These are phyloP conservation scores for Tritrichomonas foetus DNA, from an alignment of 208 protist species.

Conservation along the genomic window DNA sequence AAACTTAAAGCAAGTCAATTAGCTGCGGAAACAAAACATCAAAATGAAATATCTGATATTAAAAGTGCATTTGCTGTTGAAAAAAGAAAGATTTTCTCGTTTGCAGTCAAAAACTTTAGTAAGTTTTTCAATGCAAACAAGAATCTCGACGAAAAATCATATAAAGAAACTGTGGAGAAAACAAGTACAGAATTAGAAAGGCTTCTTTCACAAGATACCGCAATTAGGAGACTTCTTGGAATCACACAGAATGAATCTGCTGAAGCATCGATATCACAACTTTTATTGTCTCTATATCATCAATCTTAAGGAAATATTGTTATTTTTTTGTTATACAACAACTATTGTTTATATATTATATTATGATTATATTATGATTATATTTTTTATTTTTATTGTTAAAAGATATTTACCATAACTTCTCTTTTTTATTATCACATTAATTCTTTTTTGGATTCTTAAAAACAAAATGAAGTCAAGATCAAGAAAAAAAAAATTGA, in stretches of 20 bases:
- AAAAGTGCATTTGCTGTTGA: not conserved
- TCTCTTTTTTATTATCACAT: too few relatives aligned
- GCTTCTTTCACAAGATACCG: not conserved
- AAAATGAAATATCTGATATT: not conserved
- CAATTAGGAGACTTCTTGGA: not conserved
- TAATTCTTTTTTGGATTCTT: too few relatives aligned
- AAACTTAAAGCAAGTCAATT: not conserved
- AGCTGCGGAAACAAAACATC: not conserved
- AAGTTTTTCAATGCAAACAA: not conserved
- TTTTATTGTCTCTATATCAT: not conserved
- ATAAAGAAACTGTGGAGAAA: not conserved
- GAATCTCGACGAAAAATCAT: not conserved
- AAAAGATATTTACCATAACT: too few relatives aligned
- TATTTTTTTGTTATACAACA: too few relatives aligned
- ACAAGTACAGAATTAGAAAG: not conserved
- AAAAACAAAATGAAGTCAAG: too few relatives aligned
- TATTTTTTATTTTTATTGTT: too few relatives aligned
- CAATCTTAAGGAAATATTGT: not conserved
- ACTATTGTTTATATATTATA: too few relatives aligned
- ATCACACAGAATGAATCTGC: not conserved
- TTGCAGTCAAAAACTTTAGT: not conserved
- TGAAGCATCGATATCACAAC: not conserved
- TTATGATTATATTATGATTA: too few relatives aligned
- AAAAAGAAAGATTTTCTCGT: not conserved
- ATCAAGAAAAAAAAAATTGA: too few relatives aligned